Evolutionary conservation across 768 basidiomycete species (phyloP).

Genomic region (Dioszegia hungarica): DNA sequence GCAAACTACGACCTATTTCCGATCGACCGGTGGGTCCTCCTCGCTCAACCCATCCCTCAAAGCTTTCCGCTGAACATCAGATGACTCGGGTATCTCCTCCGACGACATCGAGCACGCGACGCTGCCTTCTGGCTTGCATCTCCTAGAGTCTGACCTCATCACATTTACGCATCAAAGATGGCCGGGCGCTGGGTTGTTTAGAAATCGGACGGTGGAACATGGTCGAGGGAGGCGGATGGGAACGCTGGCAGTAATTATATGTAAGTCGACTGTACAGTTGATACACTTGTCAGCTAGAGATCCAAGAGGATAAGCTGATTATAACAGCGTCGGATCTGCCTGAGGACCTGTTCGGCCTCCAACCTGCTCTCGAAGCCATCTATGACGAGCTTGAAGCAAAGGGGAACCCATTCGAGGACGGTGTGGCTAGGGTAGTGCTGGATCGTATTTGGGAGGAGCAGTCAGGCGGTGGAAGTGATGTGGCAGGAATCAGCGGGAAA

Average conservation of each 20-base stretch:
- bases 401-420: slow-evolving; percentile 7
- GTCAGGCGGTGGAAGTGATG: not conserved
- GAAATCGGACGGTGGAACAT: slow-evolving; percentile 26
- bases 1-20: slow-evolving; percentile 36
- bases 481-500: not conserved
- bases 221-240: slow-evolving; percentile 43
- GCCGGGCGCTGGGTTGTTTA: slow-evolving; percentile 23
- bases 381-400: slow-evolving; percentile 26
- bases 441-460: slow-evolving; percentile 17
- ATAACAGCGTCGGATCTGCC: not conserved
- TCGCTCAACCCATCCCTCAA: not conserved
- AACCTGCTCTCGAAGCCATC: slow-evolving; percentile 11
- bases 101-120: slow-evolving; percentile 33
- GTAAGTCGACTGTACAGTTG: slow-evolving; percentile 19
- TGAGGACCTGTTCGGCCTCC: slow-evolving; percentile 19
- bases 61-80: too few species aligned
- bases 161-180: slow-evolving; percentile 26
- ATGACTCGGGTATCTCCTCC: not conserved
- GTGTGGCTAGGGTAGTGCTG: not conserved
- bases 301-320: too few species aligned
- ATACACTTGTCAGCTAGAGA: not conserved
- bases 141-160: slow-evolving; percentile 32
- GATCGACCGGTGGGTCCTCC: slow-evolving; percentile 11
- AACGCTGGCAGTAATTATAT: slow-evolving; percentile 37
- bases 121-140: slow-evolving; percentile 43